phyloP scores from a whole-genome alignment of 1,284 basidiomycete species.

The Malassezia slooffiae region DNA sequence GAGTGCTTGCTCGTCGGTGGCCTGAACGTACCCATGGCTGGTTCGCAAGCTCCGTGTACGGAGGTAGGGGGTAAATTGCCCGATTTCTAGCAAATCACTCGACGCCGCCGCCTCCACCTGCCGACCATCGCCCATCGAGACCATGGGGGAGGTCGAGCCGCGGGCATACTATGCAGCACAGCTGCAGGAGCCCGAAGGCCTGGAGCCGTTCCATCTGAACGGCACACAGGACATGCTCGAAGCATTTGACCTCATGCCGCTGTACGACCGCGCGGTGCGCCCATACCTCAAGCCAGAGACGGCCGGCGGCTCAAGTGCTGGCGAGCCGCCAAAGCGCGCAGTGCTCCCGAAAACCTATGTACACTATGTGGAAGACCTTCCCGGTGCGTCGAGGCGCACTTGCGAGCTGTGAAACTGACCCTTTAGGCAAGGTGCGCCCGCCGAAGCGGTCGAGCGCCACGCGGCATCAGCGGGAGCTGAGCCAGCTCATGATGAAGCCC shows the following conservation, averaged over 20 bases:
- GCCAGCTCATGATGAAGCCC: constrained; percentile 14
- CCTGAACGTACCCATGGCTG: too few species aligned
- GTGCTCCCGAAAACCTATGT: constrained; percentile 10
- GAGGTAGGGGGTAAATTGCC: too few species aligned
- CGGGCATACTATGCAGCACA: constrained; percentile 1
- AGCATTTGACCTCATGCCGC: constrained; percentile 27
- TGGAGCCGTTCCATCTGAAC: constrained; percentile 19
- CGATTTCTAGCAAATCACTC: too few species aligned
- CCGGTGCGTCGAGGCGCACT: background rate
- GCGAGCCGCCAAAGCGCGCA: constrained; percentile 1
- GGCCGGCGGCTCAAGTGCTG: background rate
- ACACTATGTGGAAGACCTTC: constrained; percentile 12
- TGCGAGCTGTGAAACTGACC: too few species aligned
- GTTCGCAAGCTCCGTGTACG: too few species aligned
- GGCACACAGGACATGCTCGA: constrained; percentile 32
- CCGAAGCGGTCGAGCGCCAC: constrained; percentile 7
- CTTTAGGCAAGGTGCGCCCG: constrained; percentile 10
- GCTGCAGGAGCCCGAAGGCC: constrained; percentile 3
- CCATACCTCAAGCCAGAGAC: constrained; percentile 19
- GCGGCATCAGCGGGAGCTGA: constrained; percentile 6
- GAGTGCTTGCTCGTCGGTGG: too few species aligned
- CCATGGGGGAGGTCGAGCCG: background rate
- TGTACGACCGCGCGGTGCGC: constrained; percentile 31
- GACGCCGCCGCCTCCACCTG: background rate
- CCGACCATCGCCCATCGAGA: background rate